Percentiles rank a stretch among this genome's conserved stretches.
Evolutionary conservation across 2,329 filamentous ascomycete genomes (phyloP).

Genomic region (Paecilomyces sp.): DNA sequence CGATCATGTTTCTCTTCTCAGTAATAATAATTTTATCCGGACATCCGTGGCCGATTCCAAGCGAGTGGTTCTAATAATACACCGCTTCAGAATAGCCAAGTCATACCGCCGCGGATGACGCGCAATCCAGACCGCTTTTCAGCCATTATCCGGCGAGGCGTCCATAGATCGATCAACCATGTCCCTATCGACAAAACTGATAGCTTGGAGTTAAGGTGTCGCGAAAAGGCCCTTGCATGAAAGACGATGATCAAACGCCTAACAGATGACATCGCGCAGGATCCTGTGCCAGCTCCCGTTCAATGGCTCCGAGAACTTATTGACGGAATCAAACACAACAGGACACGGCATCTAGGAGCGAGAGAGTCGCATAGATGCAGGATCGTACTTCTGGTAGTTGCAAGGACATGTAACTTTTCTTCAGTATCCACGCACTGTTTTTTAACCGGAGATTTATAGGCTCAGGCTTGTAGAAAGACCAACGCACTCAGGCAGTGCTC

Average conservation of each 20-base stretch:
- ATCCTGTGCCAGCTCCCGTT: neutral
- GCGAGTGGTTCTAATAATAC: neutral
- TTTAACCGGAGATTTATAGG: neutral
- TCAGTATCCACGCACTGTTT: neutral
- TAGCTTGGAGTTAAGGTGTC: neutral
- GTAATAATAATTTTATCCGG: neutral
- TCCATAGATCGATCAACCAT: neutral
- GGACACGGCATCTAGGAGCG: too few relatives aligned
- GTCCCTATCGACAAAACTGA: neutral
- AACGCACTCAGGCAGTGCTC: neutral
- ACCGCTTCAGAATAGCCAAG: neutral
- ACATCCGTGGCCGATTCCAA: neutral
- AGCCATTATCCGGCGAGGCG: neutral
- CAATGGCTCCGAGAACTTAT: too few relatives aligned
- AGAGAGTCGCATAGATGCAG: too few relatives aligned
- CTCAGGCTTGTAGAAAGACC: neutral
- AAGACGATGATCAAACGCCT: neutral
- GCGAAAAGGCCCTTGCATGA: neutral
- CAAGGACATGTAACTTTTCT: too few relatives aligned
- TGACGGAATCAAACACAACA: too few relatives aligned
- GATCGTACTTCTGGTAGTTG: too few relatives aligned
- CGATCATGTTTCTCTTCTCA: neutral
- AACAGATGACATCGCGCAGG: neutral
- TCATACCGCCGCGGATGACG: neutral
- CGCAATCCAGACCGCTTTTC: neutral